Evolutionary conservation across 768 basidiomycete species (phyloP).

Genomic region (Ramaria sp.): DNA sequence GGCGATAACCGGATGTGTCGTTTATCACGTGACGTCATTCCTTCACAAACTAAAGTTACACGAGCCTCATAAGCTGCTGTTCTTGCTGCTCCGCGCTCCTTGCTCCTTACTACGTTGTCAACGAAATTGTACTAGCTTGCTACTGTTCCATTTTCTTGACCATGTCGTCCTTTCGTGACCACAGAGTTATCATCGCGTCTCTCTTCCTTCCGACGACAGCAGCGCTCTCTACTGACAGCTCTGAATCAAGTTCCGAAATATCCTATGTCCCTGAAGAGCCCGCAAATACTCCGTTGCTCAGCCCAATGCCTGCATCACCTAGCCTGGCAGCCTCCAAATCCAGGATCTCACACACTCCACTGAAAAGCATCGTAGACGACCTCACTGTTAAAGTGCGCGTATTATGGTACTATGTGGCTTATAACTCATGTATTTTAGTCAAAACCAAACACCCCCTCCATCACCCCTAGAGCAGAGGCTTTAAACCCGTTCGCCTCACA

Average conservation of each 20-base stretch:
- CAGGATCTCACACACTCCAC: constrained; percentile 26
- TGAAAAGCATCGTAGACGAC: constrained; percentile 73
- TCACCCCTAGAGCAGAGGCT: constrained; percentile 30
- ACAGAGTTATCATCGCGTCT: constrained; percentile 72
- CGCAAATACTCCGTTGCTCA: constrained; percentile 1
- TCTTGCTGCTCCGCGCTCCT: no score
- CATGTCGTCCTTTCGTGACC: constrained; percentile 67
- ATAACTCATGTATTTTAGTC: constrained; percentile 15
- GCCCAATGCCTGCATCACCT: background rate
- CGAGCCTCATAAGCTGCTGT: no score
- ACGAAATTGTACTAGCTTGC: no score
- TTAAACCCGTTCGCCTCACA: constrained; percentile 47
- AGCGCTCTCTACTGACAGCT: constrained; percentile 33
- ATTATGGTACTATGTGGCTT: background rate
- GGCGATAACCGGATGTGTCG: no score
- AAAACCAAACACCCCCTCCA: constrained; percentile 33
- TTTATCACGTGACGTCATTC: no score
- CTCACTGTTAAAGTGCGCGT: constrained; percentile 49
- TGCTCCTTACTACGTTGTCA: no score
- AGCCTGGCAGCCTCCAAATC: background rate
- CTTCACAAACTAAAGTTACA: no score
- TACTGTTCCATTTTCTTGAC: no score
- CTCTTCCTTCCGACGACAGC: constrained; percentile 74
- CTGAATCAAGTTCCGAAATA: constrained; percentile 1
- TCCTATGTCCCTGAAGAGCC: constrained; percentile 1